These are phyloP conservation scores for Russula griseocarnosa DNA, from an alignment of 768 basidiomycete species.

Conservation along the genomic window DNA sequence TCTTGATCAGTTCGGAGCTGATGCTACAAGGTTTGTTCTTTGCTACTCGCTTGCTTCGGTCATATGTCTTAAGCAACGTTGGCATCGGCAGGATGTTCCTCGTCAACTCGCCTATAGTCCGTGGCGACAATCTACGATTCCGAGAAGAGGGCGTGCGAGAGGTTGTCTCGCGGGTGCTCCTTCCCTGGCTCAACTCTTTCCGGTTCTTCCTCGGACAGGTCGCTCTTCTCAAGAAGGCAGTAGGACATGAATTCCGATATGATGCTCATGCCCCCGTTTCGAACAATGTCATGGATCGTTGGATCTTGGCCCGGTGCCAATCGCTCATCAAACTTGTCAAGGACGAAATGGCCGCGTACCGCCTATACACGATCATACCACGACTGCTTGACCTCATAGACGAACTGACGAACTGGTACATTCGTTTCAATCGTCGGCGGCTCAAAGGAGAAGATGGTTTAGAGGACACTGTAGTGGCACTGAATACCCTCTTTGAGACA, in stretches of 20 bases:
- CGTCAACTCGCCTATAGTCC: slow-evolving; percentile 97
- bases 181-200: slow-evolving; percentile 98
- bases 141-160: slow-evolving; percentile 97
- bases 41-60: not conserved
- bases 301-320: slow-evolving; percentile 98
- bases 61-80: not conserved
- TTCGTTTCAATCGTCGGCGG: slow-evolving; percentile 94
- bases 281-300: slow-evolving; percentile 95
- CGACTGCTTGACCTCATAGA: slow-evolving; percentile 87
- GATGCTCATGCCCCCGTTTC: slow-evolving; percentile 80
- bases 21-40: slow-evolving; percentile 72
- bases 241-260: slow-evolving; percentile 75
- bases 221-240: slow-evolving; percentile 76
- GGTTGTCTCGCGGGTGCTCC: slow-evolving; percentile 90
- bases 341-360: slow-evolving; percentile 95
- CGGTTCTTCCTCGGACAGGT: slow-evolving; percentile 98
- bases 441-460: slow-evolving; percentile 92
- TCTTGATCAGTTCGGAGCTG: slow-evolving; percentile 89
- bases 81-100: slow-evolving; percentile 75
- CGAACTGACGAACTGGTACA: slow-evolving; percentile 99
- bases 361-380: slow-evolving; percentile 97
- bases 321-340: slow-evolving; percentile 88
- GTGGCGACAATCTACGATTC: slow-evolving; percentile 96
- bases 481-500: slow-evolving; percentile 95
- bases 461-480: slow-evolving; percentile 80